A percentile compares a stretch with the other conserved stretches of the same genome.
phyloP scores from a whole-genome alignment of 768 basidiomycete species.

The Pleurotus platypus region DNA sequence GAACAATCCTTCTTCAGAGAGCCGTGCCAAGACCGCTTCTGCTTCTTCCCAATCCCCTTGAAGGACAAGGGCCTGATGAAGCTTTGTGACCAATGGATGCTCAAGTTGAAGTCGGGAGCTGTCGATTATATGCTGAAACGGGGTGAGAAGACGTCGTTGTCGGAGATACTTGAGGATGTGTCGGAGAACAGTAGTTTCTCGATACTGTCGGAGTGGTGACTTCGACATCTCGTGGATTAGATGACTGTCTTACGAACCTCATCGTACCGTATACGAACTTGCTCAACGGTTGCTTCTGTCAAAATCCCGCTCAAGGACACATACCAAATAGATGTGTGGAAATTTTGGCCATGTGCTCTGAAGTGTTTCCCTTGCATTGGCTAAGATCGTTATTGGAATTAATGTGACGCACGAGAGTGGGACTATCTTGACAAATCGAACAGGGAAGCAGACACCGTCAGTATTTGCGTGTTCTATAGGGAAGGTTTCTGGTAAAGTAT shows the following conservation, averaged over 20 bases:
- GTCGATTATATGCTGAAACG: constrained; percentile 56
- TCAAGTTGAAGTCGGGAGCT: constrained; percentile 58
- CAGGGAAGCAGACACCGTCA: constrained; percentile 56
- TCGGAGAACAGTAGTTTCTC: constrained; percentile 60
- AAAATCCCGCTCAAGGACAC: constrained; percentile 58
- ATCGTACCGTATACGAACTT: constrained; percentile 49
- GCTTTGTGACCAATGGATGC: constrained; percentile 63
- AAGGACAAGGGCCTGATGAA: constrained; percentile 64
- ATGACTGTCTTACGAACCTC: constrained; percentile 43
- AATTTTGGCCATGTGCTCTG: constrained; percentile 65
- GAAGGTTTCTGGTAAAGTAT: constrained; percentile 62
- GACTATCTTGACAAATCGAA: constrained; percentile 69
- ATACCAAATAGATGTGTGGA: constrained; percentile 80
- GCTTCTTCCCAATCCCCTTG: constrained; percentile 60
- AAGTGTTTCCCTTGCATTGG: not conserved
- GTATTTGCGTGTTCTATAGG: constrained; percentile 51
- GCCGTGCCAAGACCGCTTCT: constrained; percentile 47
- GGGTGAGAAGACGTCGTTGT: constrained; percentile 65
- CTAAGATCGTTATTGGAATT: not conserved
- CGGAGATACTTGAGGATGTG: constrained; percentile 76
- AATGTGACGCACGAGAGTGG: constrained; percentile 60
- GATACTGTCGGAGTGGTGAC: constrained; percentile 40
- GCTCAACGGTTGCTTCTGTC: constrained; percentile 54
- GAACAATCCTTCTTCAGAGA: constrained; percentile 59
- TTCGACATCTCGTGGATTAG: no score